A percentile compares a stretch with the other conserved stretches of the same genome.
Evolutionary conservation across 768 basidiomycete species (phyloP).

Genomic region (Suillus cothurnatus): DNA sequence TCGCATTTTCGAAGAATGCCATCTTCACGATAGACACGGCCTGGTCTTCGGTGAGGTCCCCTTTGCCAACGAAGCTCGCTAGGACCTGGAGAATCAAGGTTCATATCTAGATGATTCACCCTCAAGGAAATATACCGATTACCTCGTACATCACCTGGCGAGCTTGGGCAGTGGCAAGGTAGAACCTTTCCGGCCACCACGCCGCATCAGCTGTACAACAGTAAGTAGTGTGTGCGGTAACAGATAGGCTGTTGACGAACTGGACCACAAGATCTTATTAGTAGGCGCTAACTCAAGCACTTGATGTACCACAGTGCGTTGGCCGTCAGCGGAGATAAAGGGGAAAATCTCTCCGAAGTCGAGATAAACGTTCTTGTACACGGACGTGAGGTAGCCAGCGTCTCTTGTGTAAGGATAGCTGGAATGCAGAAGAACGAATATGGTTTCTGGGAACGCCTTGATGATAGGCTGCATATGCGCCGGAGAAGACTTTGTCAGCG

Average conservation of each 20-base stretch:
- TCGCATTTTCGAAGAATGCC: constrained; percentile 69
- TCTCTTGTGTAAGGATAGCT: constrained; percentile 81
- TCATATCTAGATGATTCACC: background rate
- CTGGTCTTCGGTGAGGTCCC: constrained; percentile 55
- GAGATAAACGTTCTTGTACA: constrained; percentile 73
- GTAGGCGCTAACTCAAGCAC: constrained; percentile 73
- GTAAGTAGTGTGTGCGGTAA: constrained; percentile 6
- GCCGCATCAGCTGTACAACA: constrained; percentile 54
- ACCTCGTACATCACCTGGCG: constrained; percentile 64
- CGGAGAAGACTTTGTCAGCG: constrained; percentile 58
- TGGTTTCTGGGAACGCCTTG: constrained; percentile 58
- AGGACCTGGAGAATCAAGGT: constrained; percentile 51
- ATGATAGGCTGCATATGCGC: constrained; percentile 70
- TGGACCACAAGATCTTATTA: constrained; percentile 83
- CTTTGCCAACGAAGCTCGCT: constrained; percentile 44
- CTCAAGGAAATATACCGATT: constrained; percentile 11
- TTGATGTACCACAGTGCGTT: constrained; percentile 58
- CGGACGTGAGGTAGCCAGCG: constrained; percentile 73
- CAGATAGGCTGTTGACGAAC: constrained; percentile 39
- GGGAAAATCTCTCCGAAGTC: constrained; percentile 86
- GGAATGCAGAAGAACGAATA: constrained; percentile 71
- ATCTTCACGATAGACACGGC: constrained; percentile 56
- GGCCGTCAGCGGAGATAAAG: constrained; percentile 62
- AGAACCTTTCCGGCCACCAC: constrained; percentile 80
- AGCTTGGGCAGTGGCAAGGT: constrained; percentile 66